Evolutionary conservation across 371 early-diverging fungal species (phyloP).

Genomic region (Nematocida sp.): DNA sequence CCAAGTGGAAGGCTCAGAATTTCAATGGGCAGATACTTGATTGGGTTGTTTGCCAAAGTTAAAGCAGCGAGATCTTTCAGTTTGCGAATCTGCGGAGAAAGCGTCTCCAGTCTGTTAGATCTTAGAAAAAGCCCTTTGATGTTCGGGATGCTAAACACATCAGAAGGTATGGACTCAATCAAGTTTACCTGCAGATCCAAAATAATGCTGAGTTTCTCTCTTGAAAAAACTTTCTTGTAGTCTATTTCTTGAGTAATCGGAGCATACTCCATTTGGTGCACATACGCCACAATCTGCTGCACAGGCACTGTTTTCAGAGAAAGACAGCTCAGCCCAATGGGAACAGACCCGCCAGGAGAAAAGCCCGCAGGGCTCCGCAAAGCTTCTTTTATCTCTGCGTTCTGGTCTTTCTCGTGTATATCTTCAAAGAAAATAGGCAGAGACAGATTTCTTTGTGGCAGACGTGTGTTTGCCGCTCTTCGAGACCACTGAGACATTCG

Average conservation of each 20-base stretch:
- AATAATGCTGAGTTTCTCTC: no score
- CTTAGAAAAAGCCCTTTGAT: slow-evolving; percentile 27
- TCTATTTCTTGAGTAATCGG: slow-evolving; percentile 1
- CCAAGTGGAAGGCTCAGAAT: not conserved
- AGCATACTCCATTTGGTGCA: no score
- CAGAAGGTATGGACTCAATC: slow-evolving; percentile 14
- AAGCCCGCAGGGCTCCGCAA: no score
- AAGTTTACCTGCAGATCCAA: slow-evolving; percentile 43
- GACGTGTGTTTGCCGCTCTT: not conserved
- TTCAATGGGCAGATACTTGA: slow-evolving; percentile 38
- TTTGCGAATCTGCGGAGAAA: slow-evolving; percentile 5
- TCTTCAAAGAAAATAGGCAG: slow-evolving; percentile 41
- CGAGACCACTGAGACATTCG: slow-evolving; percentile 50
- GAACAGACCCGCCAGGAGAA: no score
- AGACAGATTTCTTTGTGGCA: slow-evolving; percentile 18
- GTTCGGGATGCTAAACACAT: not conserved
- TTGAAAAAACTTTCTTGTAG: slow-evolving; percentile 14
- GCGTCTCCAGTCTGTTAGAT: slow-evolving; percentile 14
- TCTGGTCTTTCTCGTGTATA: slow-evolving; percentile 31
- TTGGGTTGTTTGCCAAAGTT: slow-evolving; percentile 48
- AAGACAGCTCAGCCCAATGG: no score
- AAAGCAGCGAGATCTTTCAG: not conserved
- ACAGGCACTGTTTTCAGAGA: no score
- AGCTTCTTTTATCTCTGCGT: slow-evolving; percentile 6
- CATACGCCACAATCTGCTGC: no score